These are phyloP conservation scores for Inga leiocalycina DNA, from an alignment of 306 rosid species.

Conservation along the genomic window DNA sequence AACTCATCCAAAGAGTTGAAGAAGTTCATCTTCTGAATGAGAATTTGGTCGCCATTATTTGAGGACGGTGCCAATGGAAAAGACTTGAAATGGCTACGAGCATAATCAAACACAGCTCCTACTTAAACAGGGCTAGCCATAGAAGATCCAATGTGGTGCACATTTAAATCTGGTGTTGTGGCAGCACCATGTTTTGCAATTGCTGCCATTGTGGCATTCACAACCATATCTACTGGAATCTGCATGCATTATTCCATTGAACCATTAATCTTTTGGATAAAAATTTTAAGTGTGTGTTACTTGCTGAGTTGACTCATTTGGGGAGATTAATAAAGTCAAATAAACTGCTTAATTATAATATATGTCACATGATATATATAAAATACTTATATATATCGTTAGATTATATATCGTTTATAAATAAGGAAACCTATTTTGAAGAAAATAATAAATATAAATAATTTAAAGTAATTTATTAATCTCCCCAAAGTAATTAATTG, in stretches of 20 bases:
- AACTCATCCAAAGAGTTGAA: conserved; percentile 50
- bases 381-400: no score
- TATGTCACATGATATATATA: no score
- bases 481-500: no score
- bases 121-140: conserved; percentile 45
- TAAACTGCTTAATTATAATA: no score
- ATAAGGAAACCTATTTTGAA: no score
- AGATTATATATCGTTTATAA: no score
- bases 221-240: conserved; percentile 69
- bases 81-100: conserved; percentile 44
- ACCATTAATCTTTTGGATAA: neutral
- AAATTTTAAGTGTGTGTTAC: neutral
- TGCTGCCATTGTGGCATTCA: conserved; percentile 53
- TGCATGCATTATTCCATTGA: neutral
- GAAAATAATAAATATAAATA: no score
- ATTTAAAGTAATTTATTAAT: no score
- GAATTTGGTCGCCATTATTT: conserved; percentile 38
- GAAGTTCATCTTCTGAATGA: conserved; percentile 50
- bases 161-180: conserved; percentile 38
- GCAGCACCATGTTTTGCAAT: conserved; percentile 52
- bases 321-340: no score
- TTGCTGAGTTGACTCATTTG: no score
- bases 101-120: conserved; percentile 24
- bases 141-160: conserved; percentile 59
- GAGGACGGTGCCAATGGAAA: conserved; percentile 37